Evolutionary conservation across 2,329 filamentous ascomycete genomes (phyloP).

Genomic region (Hypoxylon sp.): DNA sequence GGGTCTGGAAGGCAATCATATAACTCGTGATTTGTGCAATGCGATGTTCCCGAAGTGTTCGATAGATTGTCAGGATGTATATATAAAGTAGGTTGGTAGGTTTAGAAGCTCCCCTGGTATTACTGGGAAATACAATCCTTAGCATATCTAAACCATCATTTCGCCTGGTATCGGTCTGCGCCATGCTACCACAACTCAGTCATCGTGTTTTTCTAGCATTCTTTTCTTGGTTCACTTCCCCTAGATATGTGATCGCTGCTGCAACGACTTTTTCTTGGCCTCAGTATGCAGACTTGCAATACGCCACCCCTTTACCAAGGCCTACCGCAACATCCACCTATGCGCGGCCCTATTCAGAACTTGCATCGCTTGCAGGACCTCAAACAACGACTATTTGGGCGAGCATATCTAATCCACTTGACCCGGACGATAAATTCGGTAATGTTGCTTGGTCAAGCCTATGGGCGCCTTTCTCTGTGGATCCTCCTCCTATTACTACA

Average conservation of each 20-base stretch:
- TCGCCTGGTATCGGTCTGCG: neutral
- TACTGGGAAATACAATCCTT: too few species aligned
- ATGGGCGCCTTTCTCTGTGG: too few species aligned
- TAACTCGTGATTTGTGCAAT: too few species aligned
- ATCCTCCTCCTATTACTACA: too few species aligned
- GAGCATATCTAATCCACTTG: conserved; percentile 6
- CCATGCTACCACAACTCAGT: neutral
- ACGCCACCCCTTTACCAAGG: conserved; percentile 7
- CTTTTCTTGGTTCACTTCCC: neutral
- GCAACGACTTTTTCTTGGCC: conserved; percentile 15
- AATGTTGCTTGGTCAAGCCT: too few species aligned
- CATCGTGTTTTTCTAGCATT: neutral
- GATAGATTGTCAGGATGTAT: too few species aligned
- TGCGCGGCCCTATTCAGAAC: conserved; percentile 15
- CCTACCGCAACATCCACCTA: conserved; percentile 1
- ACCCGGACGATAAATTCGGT: too few species aligned
- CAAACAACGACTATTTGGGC: conserved; percentile 14
- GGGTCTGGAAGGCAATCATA: too few species aligned
- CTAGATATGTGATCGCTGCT: neutral
- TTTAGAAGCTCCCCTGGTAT: too few species aligned
- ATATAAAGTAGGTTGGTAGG: too few species aligned
- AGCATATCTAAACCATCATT: neutral
- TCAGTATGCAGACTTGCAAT: conserved; percentile 4
- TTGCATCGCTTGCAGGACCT: conserved; percentile 11
- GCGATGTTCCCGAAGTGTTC: too few species aligned